These are phyloP conservation scores for Uronychia binucleata DNA, from an alignment of 73 alveolate species.

Conservation along the genomic window DNA sequence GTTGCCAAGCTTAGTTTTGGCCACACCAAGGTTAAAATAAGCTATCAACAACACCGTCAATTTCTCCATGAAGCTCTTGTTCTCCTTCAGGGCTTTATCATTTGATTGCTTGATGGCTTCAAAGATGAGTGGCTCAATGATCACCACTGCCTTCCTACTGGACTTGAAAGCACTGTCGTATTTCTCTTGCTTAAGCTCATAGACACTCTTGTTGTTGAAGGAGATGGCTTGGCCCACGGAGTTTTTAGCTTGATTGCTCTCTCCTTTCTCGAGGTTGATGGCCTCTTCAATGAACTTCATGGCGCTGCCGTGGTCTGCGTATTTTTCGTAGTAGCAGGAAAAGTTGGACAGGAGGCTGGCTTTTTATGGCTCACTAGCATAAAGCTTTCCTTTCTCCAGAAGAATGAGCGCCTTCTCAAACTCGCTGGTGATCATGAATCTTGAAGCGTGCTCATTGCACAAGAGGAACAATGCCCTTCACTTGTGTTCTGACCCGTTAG, in stretches of 20 bases:
- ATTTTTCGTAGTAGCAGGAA: constrained; percentile 9
- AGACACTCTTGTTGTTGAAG: constrained; percentile 38
- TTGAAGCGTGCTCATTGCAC: constrained; percentile 14
- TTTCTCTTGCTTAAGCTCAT: constrained; percentile 27
- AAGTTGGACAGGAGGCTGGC: constrained; percentile 1
- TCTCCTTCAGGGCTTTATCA: constrained; percentile 4
- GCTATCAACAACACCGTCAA: constrained; percentile 31
- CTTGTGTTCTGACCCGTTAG: too few species aligned
- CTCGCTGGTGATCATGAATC: neutral
- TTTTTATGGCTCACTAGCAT: neutral
- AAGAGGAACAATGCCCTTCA: neutral
- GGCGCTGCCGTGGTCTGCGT: neutral
- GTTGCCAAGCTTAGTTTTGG: constrained; percentile 28
- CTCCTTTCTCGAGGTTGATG: neutral
- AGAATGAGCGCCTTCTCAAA: neutral
- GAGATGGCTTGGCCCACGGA: constrained; percentile 28
- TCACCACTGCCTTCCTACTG: constrained; percentile 26
- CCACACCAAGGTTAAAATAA: constrained; percentile 35
- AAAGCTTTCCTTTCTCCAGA: constrained; percentile 6
- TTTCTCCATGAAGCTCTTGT: constrained; percentile 12
- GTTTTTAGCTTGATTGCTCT: neutral
- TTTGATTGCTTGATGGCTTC: constrained; percentile 11
- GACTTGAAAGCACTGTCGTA: constrained; percentile 37
- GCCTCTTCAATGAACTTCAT: neutral
- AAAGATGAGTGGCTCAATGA: constrained; percentile 33